These are phyloP conservation scores for Cutaneotrichosporon cyanovorans DNA, from an alignment of 1,284 basidiomycete species.

Conservation along the genomic window DNA sequence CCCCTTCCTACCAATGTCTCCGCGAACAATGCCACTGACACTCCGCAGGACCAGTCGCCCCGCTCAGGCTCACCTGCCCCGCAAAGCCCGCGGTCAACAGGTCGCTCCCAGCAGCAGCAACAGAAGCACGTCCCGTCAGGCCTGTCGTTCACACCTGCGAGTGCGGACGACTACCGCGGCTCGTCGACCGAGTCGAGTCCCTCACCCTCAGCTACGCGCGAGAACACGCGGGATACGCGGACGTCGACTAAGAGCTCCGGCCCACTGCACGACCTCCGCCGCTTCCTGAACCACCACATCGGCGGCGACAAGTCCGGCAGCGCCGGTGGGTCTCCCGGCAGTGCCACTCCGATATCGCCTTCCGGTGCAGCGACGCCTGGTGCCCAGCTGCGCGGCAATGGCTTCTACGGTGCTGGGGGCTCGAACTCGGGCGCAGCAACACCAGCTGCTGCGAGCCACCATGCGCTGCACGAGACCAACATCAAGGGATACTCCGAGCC, in stretches of 20 bases:
- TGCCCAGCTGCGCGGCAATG: slow-evolving; percentile 35
- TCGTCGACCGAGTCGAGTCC: slow-evolving; percentile 19
- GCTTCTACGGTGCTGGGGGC: slow-evolving; percentile 25
- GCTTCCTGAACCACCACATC: slow-evolving; percentile 84
- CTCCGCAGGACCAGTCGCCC: background rate
- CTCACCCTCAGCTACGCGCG: slow-evolving; percentile 37
- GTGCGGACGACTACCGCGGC: background rate
- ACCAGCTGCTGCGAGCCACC: slow-evolving; percentile 13
- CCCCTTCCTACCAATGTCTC: background rate
- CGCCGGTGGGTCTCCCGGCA: background rate
- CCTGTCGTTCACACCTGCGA: slow-evolving; percentile 34
- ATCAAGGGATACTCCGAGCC: slow-evolving; percentile 11
- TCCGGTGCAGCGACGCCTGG: slow-evolving; percentile 38
- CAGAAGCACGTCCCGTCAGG: slow-evolving; percentile 18
- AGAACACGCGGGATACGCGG: slow-evolving; percentile 36
- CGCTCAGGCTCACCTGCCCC: background rate
- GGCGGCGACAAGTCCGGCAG: slow-evolving; percentile 36
- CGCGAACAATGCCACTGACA: background rate
- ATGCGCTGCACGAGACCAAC: slow-evolving; percentile 7
- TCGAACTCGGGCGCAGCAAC: slow-evolving; percentile 8
- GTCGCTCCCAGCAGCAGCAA: background rate
- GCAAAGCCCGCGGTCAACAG: background rate
- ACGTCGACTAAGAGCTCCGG: slow-evolving; percentile 46
- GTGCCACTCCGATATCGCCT: slow-evolving; percentile 23
- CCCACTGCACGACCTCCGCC: slow-evolving; percentile 79